Evolutionary conservation across 345 rosid species (phyloP).

Genomic region (Eucalyptus virginea): DNA sequence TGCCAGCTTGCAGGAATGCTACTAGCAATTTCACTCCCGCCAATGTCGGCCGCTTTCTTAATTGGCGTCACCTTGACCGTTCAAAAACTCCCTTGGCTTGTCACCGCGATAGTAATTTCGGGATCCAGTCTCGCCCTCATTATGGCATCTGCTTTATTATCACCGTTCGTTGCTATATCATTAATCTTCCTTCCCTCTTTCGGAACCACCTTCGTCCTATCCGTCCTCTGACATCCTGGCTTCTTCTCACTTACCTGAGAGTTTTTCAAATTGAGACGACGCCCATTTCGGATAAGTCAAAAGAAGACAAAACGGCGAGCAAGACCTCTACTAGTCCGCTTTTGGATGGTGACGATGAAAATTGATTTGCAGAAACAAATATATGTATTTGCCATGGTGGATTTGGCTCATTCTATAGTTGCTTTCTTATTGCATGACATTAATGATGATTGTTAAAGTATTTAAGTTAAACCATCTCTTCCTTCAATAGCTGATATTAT

Average conservation of each 20-base stretch:
- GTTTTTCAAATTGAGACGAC: too few relatives aligned
- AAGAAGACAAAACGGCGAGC: too few relatives aligned
- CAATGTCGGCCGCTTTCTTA: not conserved
- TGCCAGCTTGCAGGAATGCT: not conserved
- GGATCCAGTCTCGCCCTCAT: not conserved
- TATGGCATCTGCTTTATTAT: not conserved
- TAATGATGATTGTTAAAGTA: too few relatives aligned
- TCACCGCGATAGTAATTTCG: not conserved
- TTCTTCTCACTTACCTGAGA: not conserved
- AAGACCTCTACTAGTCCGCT: not conserved
- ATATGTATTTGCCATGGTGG: too few relatives aligned
- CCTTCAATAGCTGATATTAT: too few relatives aligned
- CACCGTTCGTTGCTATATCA: fast-evolving
- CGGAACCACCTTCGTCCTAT: not conserved
- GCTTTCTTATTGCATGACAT: too few relatives aligned
- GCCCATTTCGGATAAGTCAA: too few relatives aligned
- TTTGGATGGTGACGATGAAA: too few relatives aligned
- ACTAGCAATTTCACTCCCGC: not conserved
- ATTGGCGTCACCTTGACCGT: not conserved
- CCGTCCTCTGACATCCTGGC: not conserved
- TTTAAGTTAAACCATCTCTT: too few relatives aligned
- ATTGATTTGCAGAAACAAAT: too few relatives aligned
- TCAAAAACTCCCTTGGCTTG: not conserved
- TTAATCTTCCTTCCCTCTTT: fast-evolving
- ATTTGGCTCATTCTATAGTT: too few relatives aligned